Percentiles rank a stretch among this genome's conserved stretches.
phyloP scores from a whole-genome alignment of 1,284 basidiomycete genomes.

The Ceratobasidium sp. region DNA sequence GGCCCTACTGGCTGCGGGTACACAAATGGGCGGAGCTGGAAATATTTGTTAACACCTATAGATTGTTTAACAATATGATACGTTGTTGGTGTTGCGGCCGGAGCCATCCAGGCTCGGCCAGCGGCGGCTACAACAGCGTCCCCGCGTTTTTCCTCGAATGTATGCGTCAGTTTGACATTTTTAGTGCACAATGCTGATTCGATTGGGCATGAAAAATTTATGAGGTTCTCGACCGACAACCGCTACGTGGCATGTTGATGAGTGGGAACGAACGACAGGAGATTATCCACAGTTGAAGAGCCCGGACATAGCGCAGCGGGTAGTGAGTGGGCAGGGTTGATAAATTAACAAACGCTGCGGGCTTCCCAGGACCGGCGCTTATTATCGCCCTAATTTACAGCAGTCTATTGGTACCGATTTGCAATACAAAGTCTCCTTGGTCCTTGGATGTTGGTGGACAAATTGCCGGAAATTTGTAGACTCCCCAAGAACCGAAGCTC shows the following conservation, averaged over 20 bases:
- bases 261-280: constrained; percentile 22
- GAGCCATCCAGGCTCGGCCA: constrained; percentile 34
- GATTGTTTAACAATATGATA: constrained; percentile 22
- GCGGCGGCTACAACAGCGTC: constrained; percentile 24
- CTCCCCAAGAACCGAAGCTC: neutral
- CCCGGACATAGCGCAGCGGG: neutral
- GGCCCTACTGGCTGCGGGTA: constrained; percentile 17
- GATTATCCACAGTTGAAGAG: neutral
- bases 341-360: neutral
- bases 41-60: neutral
- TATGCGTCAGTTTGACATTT: neutral
- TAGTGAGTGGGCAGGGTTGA: constrained; percentile 5
- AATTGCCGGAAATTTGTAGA: neutral
- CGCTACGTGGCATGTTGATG: constrained; percentile 26
- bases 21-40: neutral
- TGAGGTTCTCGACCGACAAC: constrained; percentile 23
- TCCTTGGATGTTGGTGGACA: neutral
- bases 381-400: neutral
- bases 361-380: neutral
- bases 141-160: constrained; percentile 31
- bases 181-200: neutral
- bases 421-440: neutral
- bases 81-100: constrained; percentile 34
- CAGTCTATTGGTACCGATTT: neutral
- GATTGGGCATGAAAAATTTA: neutral